Percentiles rank a stretch among this genome's conserved stretches.
Conservation (phyloP, 2,329 filamentous ascomycete species). For the Mycosphaerella arachidis region DNA sequence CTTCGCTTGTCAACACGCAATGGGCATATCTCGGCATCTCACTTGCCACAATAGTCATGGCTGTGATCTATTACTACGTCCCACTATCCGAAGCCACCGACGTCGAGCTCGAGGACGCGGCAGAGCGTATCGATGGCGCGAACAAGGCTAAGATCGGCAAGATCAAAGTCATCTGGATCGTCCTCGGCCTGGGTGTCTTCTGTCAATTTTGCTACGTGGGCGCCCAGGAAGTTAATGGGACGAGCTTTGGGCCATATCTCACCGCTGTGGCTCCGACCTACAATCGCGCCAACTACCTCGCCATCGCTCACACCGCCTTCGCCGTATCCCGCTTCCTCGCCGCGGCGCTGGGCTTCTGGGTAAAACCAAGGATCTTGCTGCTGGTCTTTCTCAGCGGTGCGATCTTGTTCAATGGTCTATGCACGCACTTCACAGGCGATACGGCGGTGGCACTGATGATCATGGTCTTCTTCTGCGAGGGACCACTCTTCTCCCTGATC, state of each 20-base stretch:
- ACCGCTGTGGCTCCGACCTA: slow-evolving; percentile 34
- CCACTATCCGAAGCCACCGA: slow-evolving; percentile 60
- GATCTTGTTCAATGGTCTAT: slow-evolving; percentile 49
- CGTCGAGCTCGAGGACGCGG: slow-evolving; percentile 53
- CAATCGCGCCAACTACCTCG: slow-evolving; percentile 42
- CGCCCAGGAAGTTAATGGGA: slow-evolving; percentile 54
- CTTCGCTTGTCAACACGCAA: slow-evolving; percentile 56
- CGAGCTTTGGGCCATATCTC: slow-evolving; percentile 45
- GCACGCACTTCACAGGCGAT: slow-evolving; percentile 46
- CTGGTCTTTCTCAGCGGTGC: slow-evolving; percentile 50
- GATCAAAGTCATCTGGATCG: slow-evolving; percentile 52
- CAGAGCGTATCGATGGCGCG: slow-evolving; percentile 48
- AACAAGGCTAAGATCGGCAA: slow-evolving; percentile 44
- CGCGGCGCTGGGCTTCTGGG: slow-evolving; percentile 49
- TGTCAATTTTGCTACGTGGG: slow-evolving; percentile 59
- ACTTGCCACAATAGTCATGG: slow-evolving; percentile 56
- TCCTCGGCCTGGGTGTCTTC: slow-evolving; percentile 51
- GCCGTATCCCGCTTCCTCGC: slow-evolving; percentile 55
- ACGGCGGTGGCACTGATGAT: slow-evolving; percentile 46
- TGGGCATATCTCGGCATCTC: slow-evolving; percentile 63
- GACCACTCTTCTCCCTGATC: slow-evolving; percentile 56
- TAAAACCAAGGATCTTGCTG: slow-evolving; percentile 57
- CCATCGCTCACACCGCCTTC: slow-evolving; percentile 55
- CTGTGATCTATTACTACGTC: slow-evolving; percentile 57
- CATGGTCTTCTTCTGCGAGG: slow-evolving; percentile 57